Evolutionary conservation across 305 asterid genomes (phyloP), one percentile per base, ranked within the genome.

Genomic region (Stenogyne calaminthoides): DNA sequence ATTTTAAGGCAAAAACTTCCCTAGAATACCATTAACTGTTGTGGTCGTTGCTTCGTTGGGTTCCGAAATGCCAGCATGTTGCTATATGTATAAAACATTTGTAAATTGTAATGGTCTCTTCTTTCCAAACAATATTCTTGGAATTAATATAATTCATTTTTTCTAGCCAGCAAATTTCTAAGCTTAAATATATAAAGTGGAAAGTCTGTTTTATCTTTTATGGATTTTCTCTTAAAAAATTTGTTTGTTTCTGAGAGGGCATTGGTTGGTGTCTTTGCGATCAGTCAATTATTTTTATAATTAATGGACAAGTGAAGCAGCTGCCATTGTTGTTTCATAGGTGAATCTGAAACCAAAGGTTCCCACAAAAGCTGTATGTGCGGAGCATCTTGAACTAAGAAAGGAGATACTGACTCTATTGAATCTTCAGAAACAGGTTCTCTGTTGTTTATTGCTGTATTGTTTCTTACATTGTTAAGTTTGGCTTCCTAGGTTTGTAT

Each of bases 341-440:
- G 96, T 95, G 74, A 90, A 92, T 83, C 87, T 95, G 83, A 95
- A 95, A 80, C 99, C 99, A 19, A 95, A 86, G 81, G 97, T 95
- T 77, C 98, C 99, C 64, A 95, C 99, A 19, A 90, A 88, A 79
- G 92, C 91, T 16, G 98, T 92, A 47, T 95, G 99, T 32, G 86
- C 87, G 0, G 98, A 95, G 89, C 99, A 92, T 86, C 99, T 95
- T 79, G 99, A 95, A 80, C 80, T 95, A 78, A 85, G 99, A 82
- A 90, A 92, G 86, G 99, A 95, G 86, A 95, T 95, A 80, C 58
- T 89, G 77, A 95, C 93, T 62, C 85, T 95, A 42, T 75, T 95
- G 85, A 89, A 89, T 82, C 96, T 95, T 84, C 99, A 95, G 82
- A 92, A 88, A 76, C 96, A 90, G 98, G 97, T 94, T 70, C 47